Conservation (phyloP, 305 asterid species). For the Rubia peregrina region DNA sequence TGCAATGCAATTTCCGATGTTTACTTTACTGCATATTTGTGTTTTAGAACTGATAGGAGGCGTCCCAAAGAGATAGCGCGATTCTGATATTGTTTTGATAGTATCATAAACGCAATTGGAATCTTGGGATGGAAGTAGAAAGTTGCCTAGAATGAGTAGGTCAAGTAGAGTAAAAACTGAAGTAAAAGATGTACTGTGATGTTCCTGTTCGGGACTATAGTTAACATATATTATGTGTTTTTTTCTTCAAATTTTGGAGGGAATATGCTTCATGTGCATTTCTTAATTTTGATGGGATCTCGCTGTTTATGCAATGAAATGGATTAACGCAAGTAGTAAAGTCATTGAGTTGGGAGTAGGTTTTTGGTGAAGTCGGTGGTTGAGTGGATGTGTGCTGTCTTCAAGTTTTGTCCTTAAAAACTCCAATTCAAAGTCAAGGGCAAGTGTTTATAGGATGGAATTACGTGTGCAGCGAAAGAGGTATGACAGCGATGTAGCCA, state of each 20-base stretch:
- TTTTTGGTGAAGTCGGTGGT: background rate
- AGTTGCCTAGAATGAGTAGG: background rate
- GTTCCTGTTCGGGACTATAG: background rate
- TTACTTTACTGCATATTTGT: background rate
- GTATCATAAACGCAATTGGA: background rate
- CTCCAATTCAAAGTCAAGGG: background rate
- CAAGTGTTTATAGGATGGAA: background rate
- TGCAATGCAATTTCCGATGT: too few species aligned
- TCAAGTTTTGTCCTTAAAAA: background rate
- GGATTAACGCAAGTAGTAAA: background rate
- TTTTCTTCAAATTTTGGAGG: background rate
- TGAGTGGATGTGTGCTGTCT: background rate
- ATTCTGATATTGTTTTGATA: background rate
- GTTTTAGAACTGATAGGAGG: background rate
- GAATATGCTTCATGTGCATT: background rate
- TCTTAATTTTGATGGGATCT: background rate
- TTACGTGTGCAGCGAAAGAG: background rate
- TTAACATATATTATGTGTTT: background rate
- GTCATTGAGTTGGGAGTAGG: background rate
- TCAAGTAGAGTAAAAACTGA: background rate
- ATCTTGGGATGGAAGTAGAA: background rate
- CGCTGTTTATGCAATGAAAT: background rate
- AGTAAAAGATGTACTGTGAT: background rate
- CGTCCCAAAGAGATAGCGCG: background rate
- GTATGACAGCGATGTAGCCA: background rate